These are phyloP conservation scores for Atalantia buxifolia DNA, from an alignment of 345 rosid species.

Conservation along the genomic window DNA sequence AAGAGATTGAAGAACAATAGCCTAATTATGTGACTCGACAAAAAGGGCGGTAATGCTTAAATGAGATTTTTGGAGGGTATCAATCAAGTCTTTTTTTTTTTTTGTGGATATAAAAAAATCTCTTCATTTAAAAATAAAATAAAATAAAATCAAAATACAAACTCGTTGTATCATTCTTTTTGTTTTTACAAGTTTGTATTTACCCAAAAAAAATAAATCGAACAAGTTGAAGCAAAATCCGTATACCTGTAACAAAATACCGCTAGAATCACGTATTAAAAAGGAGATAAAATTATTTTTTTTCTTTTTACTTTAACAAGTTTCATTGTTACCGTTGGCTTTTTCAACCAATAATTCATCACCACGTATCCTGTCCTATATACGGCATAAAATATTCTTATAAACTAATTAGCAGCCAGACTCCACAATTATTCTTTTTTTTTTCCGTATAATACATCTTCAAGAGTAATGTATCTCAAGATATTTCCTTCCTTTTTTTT, in stretches of 20 bases:
- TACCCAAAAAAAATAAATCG: background rate
- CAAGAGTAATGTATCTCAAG: too few species aligned
- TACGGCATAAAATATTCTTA: too few species aligned
- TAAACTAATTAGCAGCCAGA: too few species aligned
- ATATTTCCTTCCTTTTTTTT: too few species aligned
- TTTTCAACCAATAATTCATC: background rate
- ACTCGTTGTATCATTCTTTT: background rate
- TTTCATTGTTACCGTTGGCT: background rate
- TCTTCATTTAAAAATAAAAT: background rate
- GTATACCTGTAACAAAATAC: background rate
- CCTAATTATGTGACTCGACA: background rate
- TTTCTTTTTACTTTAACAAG: background rate
- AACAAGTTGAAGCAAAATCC: background rate
- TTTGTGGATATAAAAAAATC: background rate
- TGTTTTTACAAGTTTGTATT: background rate
- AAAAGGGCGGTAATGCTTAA: slow-evolving; percentile 2
- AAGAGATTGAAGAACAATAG: background rate
- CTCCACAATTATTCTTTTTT: too few species aligned
- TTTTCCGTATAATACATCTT: too few species aligned
- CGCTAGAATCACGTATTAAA: background rate
- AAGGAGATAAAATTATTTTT: too few species aligned
- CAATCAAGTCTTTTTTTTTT: background rate
- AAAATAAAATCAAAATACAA: background rate
- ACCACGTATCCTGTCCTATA: background rate
- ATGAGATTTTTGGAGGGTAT: background rate